phyloP scores from a whole-genome alignment of 2,329 filamentous ascomycete genomes.

The Erysiphe neolycopersici region DNA sequence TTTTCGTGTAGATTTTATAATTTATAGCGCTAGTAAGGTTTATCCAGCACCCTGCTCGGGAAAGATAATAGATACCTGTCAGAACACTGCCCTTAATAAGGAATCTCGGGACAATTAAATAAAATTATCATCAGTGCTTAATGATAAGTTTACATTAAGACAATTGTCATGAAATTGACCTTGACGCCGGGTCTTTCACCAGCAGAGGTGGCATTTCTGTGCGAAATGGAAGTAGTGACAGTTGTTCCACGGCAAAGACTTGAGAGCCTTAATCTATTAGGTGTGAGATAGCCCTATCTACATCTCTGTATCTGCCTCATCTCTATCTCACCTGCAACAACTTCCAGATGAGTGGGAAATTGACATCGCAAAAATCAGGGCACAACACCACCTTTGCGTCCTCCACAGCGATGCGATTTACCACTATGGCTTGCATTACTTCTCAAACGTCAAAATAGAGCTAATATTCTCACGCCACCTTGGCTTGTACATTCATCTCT shows the following conservation, averaged over 20 bases:
- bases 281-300: slow-evolving; percentile 32
- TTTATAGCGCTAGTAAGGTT: too few relatives aligned
- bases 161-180: slow-evolving; percentile 11
- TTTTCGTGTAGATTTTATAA: too few relatives aligned
- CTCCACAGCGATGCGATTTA: slow-evolving; percentile 52
- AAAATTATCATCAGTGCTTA: too few relatives aligned
- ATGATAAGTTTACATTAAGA: too few relatives aligned
- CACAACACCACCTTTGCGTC: slow-evolving; percentile 45
- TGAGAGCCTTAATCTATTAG: slow-evolving; percentile 59
- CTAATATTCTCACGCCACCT: slow-evolving; percentile 71
- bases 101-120: too few relatives aligned
- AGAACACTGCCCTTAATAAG: too few relatives aligned
- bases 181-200: slow-evolving; percentile 36
- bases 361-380: slow-evolving; percentile 29
- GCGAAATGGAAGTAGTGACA: slow-evolving; percentile 92
- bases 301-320: slow-evolving; percentile 4
- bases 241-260: slow-evolving; percentile 77
- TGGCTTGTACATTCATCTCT: slow-evolving; percentile 67
- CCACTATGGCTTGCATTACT: slow-evolving; percentile 90
- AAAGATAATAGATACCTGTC: too few relatives aligned
- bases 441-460: slow-evolving; percentile 77
- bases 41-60: too few relatives aligned
- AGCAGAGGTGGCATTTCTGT: slow-evolving; percentile 74
- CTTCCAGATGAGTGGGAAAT: background rate
- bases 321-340: slow-evolving; percentile 26